phyloP scores from a whole-genome alignment of 306 rosid genomes.

The Vigna mungo region DNA sequence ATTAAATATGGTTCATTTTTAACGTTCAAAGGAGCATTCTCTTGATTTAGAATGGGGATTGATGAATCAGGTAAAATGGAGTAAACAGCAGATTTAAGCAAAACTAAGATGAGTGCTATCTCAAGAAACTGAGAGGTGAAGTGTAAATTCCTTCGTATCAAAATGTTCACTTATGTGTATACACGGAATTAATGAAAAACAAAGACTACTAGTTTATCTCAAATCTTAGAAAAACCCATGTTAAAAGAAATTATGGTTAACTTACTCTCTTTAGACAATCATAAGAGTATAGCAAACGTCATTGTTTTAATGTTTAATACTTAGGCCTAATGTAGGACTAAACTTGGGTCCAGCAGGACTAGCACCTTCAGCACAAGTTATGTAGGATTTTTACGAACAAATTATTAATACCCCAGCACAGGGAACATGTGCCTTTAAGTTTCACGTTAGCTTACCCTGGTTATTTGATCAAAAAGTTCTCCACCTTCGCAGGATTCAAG shows the following conservation, averaged over 20 bases:
- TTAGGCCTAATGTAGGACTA: conserved; percentile 34
- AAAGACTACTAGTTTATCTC: conserved; percentile 13
- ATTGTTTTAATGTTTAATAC: neutral
- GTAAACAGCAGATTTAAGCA: neutral
- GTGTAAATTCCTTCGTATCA: neutral
- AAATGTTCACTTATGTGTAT: conserved; percentile 11
- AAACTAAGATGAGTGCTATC: neutral
- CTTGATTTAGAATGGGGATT: neutral
- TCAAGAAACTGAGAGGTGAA: neutral
- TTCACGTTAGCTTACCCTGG: conserved; percentile 75
- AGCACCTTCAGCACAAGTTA: conserved; percentile 19
- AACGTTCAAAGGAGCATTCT: neutral
- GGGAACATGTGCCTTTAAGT: conserved; percentile 25
- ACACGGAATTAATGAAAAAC: neutral
- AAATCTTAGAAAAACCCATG: conserved; percentile 26
- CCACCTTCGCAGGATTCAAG: conserved; percentile 99
- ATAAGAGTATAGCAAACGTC: conserved; percentile 3
- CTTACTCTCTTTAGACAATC: conserved; percentile 26
- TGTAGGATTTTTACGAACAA: conserved; percentile 15
- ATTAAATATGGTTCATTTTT: neutral
- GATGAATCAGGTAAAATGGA: neutral
- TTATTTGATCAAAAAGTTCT: conserved; percentile 98
- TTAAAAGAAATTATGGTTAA: conserved; percentile 22
- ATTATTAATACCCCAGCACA: conserved; percentile 31
- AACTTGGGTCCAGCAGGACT: conserved; percentile 2